A percentile compares a stretch with the other conserved stretches of the same genome.
Evolutionary conservation across 2,329 filamentous ascomycete species (phyloP).

Genomic region (Botrytis medusae): DNA sequence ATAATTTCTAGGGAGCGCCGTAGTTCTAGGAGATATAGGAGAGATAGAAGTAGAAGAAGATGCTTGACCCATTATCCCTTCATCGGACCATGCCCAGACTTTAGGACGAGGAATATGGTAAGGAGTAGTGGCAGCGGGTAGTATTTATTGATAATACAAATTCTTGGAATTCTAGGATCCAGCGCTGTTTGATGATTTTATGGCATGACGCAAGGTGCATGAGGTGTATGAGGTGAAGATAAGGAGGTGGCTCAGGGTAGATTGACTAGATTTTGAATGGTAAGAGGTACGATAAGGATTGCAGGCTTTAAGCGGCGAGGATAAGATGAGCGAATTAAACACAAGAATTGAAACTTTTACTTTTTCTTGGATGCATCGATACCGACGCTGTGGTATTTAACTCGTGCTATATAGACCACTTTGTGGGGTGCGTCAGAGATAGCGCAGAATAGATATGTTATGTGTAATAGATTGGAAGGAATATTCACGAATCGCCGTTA

Average conservation of each 20-base stretch:
- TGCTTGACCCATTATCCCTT: slow-evolving; percentile 16
- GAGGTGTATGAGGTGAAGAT: not conserved
- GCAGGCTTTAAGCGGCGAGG: slow-evolving; percentile 13
- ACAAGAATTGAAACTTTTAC: not conserved
- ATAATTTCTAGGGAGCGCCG: not conserved
- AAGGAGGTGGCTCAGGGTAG: not conserved
- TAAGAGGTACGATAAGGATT: not conserved
- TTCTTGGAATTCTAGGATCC: slow-evolving; percentile 10
- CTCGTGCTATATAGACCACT: not conserved
- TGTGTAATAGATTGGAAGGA: not conserved
- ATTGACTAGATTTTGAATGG: not conserved
- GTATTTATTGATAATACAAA: slow-evolving; percentile 20
- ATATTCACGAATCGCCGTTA: not conserved
- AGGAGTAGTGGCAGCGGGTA: not conserved
- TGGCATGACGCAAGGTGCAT: not conserved
- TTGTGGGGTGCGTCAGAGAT: not conserved
- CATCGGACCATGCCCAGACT: not conserved
- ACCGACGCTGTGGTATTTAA: not conserved
- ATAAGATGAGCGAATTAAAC: not conserved
- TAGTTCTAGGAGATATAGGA: not conserved
- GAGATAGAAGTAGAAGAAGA: slow-evolving; percentile 6
- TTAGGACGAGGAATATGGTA: not conserved
- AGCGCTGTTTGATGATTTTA: slow-evolving; percentile 16
- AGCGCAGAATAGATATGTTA: not conserved
- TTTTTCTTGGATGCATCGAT: not conserved